A percentile compares a stretch with the other conserved stretches of the same genome.
These are phyloP conservation scores for Zygosaccharomyces kombuchaensis DNA, from an alignment of 805 yeast genomes.

Conservation along the genomic window DNA sequence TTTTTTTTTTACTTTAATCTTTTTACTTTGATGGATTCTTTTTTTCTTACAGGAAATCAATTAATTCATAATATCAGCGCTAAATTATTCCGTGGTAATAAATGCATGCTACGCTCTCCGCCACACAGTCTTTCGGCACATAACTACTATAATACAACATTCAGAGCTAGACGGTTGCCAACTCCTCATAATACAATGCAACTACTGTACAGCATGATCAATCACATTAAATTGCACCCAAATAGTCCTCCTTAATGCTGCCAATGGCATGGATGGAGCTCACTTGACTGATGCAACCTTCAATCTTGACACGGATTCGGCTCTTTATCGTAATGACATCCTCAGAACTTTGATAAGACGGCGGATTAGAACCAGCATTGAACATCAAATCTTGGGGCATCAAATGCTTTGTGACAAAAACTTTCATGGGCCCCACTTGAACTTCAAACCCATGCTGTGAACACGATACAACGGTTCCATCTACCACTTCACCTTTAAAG, in stretches of 20 bases:
- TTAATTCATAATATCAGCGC: not conserved
- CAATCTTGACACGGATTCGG: slow-evolving; percentile 88
- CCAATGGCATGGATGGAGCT: slow-evolving; percentile 97
- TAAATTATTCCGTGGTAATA: not conserved
- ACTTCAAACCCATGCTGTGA: slow-evolving; percentile 95
- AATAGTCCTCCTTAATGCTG: slow-evolving; percentile 93
- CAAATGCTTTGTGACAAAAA: slow-evolving; percentile 89
- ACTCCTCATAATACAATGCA: slow-evolving; percentile 2
- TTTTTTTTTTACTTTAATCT: not conserved
- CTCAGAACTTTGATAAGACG: slow-evolving; percentile 94
- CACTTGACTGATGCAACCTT: slow-evolving; percentile 96
- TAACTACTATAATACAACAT: not conserved
- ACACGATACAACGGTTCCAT: slow-evolving; percentile 91
- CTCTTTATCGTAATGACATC: slow-evolving; percentile 94
- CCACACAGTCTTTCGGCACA: not conserved
- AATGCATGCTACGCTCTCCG: not conserved
- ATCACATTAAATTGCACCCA: slow-evolving; percentile 59
- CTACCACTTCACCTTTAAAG: slow-evolving; percentile 97
- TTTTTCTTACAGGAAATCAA: not conserved
- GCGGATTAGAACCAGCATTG: slow-evolving; percentile 95
- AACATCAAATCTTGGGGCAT: slow-evolving; percentile 92
- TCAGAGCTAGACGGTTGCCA: not conserved
- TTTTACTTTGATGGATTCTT: not conserved
- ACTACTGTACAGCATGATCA: not conserved
- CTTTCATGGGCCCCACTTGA: slow-evolving; percentile 94